Base-by-base conservation (phyloP, 768 basidiomycete species). In the Kwoniella sp. region DNA sequence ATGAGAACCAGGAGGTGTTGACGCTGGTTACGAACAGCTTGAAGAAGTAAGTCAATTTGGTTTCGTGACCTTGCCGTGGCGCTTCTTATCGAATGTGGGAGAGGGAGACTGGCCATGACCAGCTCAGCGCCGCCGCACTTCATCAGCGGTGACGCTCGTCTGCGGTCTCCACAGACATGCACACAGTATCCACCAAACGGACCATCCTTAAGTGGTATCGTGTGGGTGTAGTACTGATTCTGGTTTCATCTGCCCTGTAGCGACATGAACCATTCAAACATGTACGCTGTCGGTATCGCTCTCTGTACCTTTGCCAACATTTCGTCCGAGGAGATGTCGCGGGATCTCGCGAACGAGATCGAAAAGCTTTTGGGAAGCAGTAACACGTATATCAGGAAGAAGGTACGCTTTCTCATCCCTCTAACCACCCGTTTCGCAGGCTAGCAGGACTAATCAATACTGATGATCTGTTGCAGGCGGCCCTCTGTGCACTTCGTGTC, bases 241-340 rank as follows among this genome's bases (percentile, higher is more conserved):
- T 58, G 23, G 48, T 30, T 11, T 28, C 28, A 11, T 23, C 52
- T 37, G 15, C 30, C 52, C 26, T 25, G 28, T 73, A 99, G 95
- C 83, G 96, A 99, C 82, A 92, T 99, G 92, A 98, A 98, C 81
- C 94, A 97, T 81, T 89, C 94, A 1, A 97, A 97, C 82, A 96
- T 96, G 92, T 98, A 97, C 80, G 92, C 91, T 2, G 96, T 98
- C 26, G 96, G 96, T 5, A 86, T 99, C 61, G 95, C 93, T 1
- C 87, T 99, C 37, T 97, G 93, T 75, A 98, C 96, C 0, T 98
- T 99, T 77, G 96, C 95, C 64, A 97, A 98, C 77, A 98, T 98
- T 71, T 93, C 96, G 11, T 96, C 93, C 22, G 96, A 99, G 82
- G 96, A 99, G 82, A 99, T 99, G 96, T 93, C 95, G 29, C 88